Percentiles rank a stretch among this genome's conserved stretches.
These are phyloP conservation scores for Sapria himalayana DNA, from an alignment of 345 rosid genomes.

Conservation along the genomic window DNA sequence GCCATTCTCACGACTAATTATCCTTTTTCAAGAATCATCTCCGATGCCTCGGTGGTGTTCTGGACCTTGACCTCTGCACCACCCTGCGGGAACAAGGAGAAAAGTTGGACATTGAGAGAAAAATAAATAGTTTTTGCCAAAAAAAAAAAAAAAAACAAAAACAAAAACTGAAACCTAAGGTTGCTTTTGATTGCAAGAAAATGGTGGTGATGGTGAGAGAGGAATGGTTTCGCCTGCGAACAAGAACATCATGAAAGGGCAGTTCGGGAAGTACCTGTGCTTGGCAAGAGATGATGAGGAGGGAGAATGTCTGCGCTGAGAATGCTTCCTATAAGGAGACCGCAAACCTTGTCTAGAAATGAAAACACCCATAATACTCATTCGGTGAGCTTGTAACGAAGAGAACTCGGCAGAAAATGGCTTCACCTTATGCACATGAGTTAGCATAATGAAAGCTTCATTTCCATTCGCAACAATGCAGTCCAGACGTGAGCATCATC, in stretches of 20 bases:
- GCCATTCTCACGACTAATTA: no score
- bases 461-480: not conserved
- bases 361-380: constrained; percentile 70
- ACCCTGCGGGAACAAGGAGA: constrained; percentile 16
- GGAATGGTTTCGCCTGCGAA: no score
- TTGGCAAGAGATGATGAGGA: constrained; percentile 88
- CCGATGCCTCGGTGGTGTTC: constrained; percentile 46
- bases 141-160: constrained; percentile 4
- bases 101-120: constrained; percentile 7
- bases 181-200: constrained; percentile 8
- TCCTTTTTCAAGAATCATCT: constrained; percentile 11
- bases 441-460: no score
- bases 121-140: no score
- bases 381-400: constrained; percentile 32
- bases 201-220: constrained; percentile 14
- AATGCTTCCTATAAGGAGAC: constrained; percentile 99
- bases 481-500: no score
- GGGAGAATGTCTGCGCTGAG: constrained; percentile 93
- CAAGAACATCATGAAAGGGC: no score
- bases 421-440: constrained; percentile 17
- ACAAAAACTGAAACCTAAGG: constrained; percentile 39
- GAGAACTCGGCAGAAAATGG: constrained; percentile 15
- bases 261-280: no score
- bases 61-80: constrained; percentile 59
- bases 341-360: constrained; percentile 92